These are phyloP conservation scores for Carex pumila DNA, from an alignment of 176 grass and related monocot species.

Conservation along the genomic window DNA sequence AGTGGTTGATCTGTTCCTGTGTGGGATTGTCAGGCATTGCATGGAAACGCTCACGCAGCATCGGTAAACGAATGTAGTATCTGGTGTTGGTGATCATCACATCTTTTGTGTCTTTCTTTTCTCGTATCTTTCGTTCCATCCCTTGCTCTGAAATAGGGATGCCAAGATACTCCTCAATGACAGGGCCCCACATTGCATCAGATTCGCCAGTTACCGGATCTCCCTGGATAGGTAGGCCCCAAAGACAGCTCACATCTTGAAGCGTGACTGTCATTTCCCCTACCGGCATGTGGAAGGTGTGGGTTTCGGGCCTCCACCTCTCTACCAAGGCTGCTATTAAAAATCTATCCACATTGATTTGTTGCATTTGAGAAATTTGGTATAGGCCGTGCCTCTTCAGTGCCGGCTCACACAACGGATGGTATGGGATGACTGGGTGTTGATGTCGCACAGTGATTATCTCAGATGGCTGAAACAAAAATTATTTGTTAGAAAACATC, in stretches of 20 bases:
- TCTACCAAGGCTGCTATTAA: not conserved
- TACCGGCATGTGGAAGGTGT: not conserved
- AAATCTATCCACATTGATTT: not conserved
- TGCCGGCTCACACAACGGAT: not conserved
- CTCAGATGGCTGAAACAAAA: not conserved
- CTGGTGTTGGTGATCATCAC: not conserved
- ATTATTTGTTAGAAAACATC: not conserved
- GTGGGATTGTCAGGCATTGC: not conserved
- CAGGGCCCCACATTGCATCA: not conserved
- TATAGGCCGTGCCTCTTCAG: not conserved
- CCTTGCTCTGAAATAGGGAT: not conserved
- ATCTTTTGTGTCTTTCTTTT: not conserved
- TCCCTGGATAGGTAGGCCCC: not conserved
- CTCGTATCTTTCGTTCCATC: not conserved
- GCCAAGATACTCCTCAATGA: not conserved
- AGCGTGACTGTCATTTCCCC: not conserved
- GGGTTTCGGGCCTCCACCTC: not conserved
- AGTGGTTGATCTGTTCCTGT: not conserved
- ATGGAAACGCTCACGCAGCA: not conserved
- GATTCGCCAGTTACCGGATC: not conserved
- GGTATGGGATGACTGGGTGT: not conserved
- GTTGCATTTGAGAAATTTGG: not conserved
- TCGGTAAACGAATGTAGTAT: not conserved
- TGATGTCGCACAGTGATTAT: not conserved
- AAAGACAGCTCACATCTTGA: not conserved